Conservation (phyloP, 2,329 filamentous ascomycete species). For the Epichloe uncinata region DNA sequence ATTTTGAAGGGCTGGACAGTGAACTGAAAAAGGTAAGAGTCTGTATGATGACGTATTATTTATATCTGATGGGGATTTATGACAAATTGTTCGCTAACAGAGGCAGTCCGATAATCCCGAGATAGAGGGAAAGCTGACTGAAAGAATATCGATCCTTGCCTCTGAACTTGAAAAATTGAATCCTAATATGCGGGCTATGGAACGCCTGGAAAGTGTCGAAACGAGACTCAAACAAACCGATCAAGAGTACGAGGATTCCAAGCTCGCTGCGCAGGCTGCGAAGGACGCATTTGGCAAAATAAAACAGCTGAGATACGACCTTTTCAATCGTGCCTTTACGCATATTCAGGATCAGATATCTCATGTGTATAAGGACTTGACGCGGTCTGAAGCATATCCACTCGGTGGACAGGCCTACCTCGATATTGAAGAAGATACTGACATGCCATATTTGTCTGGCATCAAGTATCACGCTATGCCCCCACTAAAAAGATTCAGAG, state of each 20-base stretch:
- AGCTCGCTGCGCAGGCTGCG: slow-evolving; percentile 56
- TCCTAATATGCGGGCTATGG: slow-evolving; percentile 91
- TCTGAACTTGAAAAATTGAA: slow-evolving; percentile 84
- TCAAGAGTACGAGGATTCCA: slow-evolving; percentile 78
- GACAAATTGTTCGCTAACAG: slow-evolving; percentile 15
- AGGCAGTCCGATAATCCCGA: slow-evolving; percentile 57
- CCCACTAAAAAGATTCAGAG: slow-evolving; percentile 91
- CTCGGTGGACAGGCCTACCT: slow-evolving; percentile 83
- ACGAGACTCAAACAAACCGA: slow-evolving; percentile 71
- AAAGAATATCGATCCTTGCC: slow-evolving; percentile 62
- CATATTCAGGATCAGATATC: slow-evolving; percentile 94
- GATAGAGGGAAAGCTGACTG: slow-evolving; percentile 61
- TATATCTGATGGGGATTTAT: not conserved
- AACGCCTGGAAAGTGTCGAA: slow-evolving; percentile 78
- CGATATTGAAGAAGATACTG: slow-evolving; percentile 85
- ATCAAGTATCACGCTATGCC: slow-evolving; percentile 99
- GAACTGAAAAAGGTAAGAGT: slow-evolving; percentile 61
- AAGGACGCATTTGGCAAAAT: slow-evolving; percentile 75
- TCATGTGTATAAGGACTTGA: slow-evolving; percentile 89
- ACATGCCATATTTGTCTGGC: slow-evolving; percentile 87
- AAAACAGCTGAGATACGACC: slow-evolving; percentile 69
- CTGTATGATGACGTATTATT: not conserved
- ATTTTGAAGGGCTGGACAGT: slow-evolving; percentile 71
- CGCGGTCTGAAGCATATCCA: slow-evolving; percentile 77
- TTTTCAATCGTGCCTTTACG: slow-evolving; percentile 89